A percentile compares a stretch with the other conserved stretches of the same genome.
phyloP scores from a whole-genome alignment of 345 rosid species.

The Aegle marmelos region DNA sequence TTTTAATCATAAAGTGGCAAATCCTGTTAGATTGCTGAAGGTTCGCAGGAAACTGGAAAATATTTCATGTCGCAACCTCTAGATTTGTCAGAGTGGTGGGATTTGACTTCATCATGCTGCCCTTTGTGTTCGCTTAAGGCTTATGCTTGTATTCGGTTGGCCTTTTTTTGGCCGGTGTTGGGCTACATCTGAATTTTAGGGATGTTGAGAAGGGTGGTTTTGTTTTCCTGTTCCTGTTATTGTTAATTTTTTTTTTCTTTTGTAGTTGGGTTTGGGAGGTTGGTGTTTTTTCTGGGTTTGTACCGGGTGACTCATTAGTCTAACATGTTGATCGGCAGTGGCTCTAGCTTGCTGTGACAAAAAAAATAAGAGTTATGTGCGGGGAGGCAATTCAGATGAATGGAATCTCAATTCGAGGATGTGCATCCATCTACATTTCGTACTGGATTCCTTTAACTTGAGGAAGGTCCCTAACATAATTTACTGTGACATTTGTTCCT shows the following conservation, averaged over 20 bases:
- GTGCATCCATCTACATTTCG: constrained; percentile 56
- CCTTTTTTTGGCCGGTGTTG: background rate
- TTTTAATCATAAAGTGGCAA: constrained; percentile 8
- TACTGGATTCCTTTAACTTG: constrained; percentile 64
- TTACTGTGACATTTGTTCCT: constrained; percentile 76
- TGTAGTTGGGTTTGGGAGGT: background rate
- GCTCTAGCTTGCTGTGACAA: constrained; percentile 26
- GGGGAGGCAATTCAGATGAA: constrained; percentile 44
- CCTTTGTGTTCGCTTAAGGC: background rate
- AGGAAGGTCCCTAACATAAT: constrained; percentile 66
- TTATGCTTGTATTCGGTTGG: background rate
- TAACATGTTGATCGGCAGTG: constrained; percentile 21
- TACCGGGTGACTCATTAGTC: constrained; percentile 10
- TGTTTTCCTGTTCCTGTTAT: background rate
- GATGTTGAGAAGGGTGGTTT: constrained; percentile 4
- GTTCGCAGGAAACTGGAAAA: background rate
- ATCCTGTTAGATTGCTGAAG: constrained; percentile 16
- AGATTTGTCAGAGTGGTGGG: constrained; percentile 5
- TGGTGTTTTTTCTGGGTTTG: constrained; percentile 11
- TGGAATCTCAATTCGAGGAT: constrained; percentile 50
- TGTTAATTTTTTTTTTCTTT: too few relatives aligned
- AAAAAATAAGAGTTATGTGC: constrained; percentile 18
- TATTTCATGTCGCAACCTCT: background rate
- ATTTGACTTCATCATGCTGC: background rate
- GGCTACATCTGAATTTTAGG: background rate